Evolutionary conservation across 371 early-diverging fungal genomes (phyloP).

Genomic region (Zychaea mexicana): DNA sequence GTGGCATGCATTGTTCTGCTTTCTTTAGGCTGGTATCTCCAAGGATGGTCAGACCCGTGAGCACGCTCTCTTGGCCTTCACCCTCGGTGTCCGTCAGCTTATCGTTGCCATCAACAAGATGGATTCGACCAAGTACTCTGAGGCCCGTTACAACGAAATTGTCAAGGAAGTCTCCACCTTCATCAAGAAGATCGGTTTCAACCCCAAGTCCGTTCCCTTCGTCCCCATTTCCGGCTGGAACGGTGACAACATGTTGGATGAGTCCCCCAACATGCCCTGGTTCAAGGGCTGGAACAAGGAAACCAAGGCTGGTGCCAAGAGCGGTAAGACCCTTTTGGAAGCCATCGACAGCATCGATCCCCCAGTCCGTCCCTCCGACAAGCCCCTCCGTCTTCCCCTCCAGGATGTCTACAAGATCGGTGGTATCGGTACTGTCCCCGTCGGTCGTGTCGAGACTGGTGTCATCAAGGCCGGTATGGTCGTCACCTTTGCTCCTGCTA

Average conservation of each 20-base stretch:
- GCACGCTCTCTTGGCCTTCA: constrained; percentile 98
- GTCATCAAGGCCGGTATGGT: constrained; percentile 92
- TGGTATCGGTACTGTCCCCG: constrained; percentile 96
- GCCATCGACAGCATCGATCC: constrained; percentile 95
- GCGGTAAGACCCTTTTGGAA: constrained; percentile 92
- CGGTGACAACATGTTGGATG: constrained; percentile 96
- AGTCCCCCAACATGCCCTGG: constrained; percentile 94
- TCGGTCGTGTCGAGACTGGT: constrained; percentile 98
- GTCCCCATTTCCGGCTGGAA: constrained; percentile 87
- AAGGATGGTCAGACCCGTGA: constrained; percentile 99
- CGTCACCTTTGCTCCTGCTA: constrained; percentile 88
- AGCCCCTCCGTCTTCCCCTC: constrained; percentile 96
- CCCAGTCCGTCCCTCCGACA: constrained; percentile 88
- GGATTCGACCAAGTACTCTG: constrained; percentile 96
- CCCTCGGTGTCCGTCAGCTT: constrained; percentile 97
- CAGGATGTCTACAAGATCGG: constrained; percentile 97
- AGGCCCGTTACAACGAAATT: constrained; percentile 94
- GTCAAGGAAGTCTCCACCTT: constrained; percentile 91
- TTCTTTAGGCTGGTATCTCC: constrained; percentile 84
- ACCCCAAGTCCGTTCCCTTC: constrained; percentile 90
- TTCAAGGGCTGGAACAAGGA: constrained; percentile 96
- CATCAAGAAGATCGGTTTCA: constrained; percentile 95
- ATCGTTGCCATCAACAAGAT: constrained; percentile 99
- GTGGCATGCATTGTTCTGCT: too few species aligned
- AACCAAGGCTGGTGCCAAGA: constrained; percentile 74